These are phyloP conservation scores for Davidsoniella eucalypti DNA, from an alignment of 2,329 filamentous ascomycete species.

Conservation along the genomic window DNA sequence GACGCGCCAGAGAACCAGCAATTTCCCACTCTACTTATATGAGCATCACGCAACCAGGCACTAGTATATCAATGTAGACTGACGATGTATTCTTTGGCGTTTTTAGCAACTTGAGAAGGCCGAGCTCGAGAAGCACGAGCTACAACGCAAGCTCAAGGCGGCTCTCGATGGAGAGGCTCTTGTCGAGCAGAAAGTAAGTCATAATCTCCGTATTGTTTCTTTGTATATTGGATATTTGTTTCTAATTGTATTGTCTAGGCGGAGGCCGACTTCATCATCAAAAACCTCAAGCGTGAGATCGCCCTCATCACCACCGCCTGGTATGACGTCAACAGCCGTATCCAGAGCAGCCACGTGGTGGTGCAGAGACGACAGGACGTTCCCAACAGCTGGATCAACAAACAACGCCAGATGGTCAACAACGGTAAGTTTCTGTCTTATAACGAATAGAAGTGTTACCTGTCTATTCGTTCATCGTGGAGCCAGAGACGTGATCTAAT, in stretches of 20 bases:
- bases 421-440: conserved; percentile 5
- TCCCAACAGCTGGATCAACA: conserved; percentile 70
- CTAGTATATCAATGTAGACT: conserved; percentile 9
- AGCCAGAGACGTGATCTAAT: neutral
- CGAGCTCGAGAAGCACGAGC: conserved; percentile 38
- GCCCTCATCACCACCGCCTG: conserved; percentile 66
- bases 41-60: neutral
- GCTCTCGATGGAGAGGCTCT: conserved; percentile 32
- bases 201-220: neutral
- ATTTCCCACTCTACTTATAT: neutral
- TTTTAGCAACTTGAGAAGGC: conserved; percentile 41
- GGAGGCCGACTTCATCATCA: conserved; percentile 38
- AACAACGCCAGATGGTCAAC: conserved; percentile 59
- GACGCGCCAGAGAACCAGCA: neutral
- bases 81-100: conserved; percentile 9
- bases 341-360: conserved; percentile 72
- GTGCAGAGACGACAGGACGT: conserved; percentile 58
- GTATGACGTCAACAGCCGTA: conserved; percentile 63
- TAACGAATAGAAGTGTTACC: neutral
- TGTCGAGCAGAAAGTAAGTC: conserved; percentile 36
- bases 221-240: neutral
- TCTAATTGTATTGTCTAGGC: conserved; percentile 22
- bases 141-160: conserved; percentile 38
- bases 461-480: neutral
- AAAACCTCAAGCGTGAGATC: conserved; percentile 62